These are phyloP conservation scores for Vigna hirtella DNA, from an alignment of 306 rosid species.

Conservation along the genomic window DNA sequence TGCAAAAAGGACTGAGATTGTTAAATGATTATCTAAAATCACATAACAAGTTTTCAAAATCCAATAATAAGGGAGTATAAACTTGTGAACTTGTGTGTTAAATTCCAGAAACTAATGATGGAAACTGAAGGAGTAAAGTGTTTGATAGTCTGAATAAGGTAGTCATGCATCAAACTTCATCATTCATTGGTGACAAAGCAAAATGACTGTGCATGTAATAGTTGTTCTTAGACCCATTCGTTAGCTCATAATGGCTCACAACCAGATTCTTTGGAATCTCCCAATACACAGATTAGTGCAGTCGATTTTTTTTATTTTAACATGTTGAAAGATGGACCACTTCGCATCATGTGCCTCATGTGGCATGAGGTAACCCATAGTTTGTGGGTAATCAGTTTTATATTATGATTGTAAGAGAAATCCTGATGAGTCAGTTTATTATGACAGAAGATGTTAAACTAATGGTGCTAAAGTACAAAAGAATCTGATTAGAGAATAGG, in stretches of 20 bases:
- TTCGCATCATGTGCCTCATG: constrained; percentile 45
- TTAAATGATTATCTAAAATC: too few relatives aligned
- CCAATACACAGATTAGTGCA: background rate
- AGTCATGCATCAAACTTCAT: background rate
- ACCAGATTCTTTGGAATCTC: constrained; percentile 23
- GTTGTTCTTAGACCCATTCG: constrained; percentile 1
- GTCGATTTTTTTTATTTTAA: background rate
- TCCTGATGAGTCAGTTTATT: background rate
- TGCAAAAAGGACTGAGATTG: too few relatives aligned
- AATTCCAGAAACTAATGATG: background rate
- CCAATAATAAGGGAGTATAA: background rate
- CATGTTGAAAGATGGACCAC: constrained; percentile 18
- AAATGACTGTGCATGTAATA: background rate
- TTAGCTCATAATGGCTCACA: constrained; percentile 22
- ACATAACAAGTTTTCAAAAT: too few relatives aligned
- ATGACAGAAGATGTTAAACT: constrained; percentile 38
- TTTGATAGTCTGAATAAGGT: background rate
- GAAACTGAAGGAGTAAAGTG: background rate
- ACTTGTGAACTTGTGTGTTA: background rate
- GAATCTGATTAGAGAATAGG: constrained; percentile 45
- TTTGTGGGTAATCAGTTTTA: constrained; percentile 32
- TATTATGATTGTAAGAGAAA: background rate
- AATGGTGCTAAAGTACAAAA: constrained; percentile 23
- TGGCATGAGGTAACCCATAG: constrained; percentile 43
- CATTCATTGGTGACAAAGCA: constrained; percentile 4